Evolutionary conservation across 768 basidiomycete species (phyloP), one percentile per base, ranked within the genome.

Genomic region (Mrakia gelida): DNA sequence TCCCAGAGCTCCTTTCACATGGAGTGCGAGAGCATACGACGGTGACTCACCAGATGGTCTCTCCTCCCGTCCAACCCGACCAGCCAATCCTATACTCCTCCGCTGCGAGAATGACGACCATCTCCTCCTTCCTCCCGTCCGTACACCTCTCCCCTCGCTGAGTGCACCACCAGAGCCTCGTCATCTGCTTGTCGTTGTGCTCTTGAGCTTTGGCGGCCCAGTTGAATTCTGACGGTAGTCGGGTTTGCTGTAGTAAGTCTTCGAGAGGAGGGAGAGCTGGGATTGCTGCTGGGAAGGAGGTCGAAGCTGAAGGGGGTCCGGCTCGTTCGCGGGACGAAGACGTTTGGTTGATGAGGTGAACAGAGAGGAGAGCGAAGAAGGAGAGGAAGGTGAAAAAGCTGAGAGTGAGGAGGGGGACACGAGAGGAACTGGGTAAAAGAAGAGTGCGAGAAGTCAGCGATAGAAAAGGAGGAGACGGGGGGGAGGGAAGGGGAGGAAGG

Each of bases 71-170:
- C 67, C 67, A 70, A 26, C 67, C 67, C 8, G 26, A 26, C 67
- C 67, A 70, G 1, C 67, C 67, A 11, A 70, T 70, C 41, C 67
- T 45, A 38, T 41, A 70, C 67, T 70, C 67, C 34, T 70, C 41
- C 23, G 67, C 67, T 9, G 34, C 67, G 1, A 70, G 67, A 21
- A 70, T 34, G 41, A 70, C 67, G 9, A 70, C 63, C 30, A 32
- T 65, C 30, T 32, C 63, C 30, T 65, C 63, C 30, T 32, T 65
- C 18, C 63, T 30, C 30, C 30, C 63, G 16, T 65, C 30, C n/a
- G 63, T 65, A 30, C 63, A 65, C 11, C 30, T 38, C 16, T 28
- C 61, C 61, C 63, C 63, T 18, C 21, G 10, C 63, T 65, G 63
- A 3, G 63, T 65, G 9, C 63, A 65, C 63, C 13, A 21, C 63